These are phyloP conservation scores for Populus trichocarpa DNA, from an alignment of 441 rosid species.

Conservation along the genomic window DNA sequence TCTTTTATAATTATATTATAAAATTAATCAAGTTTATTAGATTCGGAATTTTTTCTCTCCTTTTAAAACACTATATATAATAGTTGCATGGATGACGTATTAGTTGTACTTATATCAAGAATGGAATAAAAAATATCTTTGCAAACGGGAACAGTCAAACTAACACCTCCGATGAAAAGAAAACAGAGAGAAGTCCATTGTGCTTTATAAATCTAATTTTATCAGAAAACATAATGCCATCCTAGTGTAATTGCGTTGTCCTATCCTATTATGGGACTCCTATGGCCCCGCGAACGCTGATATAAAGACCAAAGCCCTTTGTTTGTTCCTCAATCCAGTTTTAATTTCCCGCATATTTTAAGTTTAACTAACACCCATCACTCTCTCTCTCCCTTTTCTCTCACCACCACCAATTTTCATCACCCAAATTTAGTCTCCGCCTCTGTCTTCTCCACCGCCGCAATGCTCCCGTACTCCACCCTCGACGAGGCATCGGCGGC, in stretches of 20 bases:
- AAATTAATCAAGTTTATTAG: too few relatives aligned
- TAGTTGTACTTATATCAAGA: too few relatives aligned
- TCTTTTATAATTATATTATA: too few relatives aligned
- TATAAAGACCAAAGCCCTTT: background rate
- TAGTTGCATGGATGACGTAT: too few relatives aligned
- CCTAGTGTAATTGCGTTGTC: background rate
- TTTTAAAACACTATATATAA: too few relatives aligned
- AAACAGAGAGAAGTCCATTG: too few relatives aligned
- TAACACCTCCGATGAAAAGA: too few relatives aligned
- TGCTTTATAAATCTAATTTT: too few relatives aligned
- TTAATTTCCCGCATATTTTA: constrained; percentile 29
- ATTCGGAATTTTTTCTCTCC: too few relatives aligned
- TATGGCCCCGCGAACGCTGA: background rate
- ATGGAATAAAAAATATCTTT: too few relatives aligned
- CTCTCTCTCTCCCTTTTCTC: constrained; percentile 8
- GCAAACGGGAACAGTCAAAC: too few relatives aligned
- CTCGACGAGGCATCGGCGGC: constrained; percentile 58
- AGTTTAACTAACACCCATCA: constrained; percentile 11
- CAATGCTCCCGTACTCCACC: constrained; percentile 72
- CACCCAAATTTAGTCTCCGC: background rate
- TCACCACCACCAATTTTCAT: background rate
- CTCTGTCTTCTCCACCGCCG: constrained; percentile 6
- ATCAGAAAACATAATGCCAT: background rate
- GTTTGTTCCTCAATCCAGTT: constrained; percentile 3
- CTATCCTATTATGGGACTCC: background rate